Conservation (phyloP, 345 rosid genomes). For the Conringia planisiliqua region DNA sequence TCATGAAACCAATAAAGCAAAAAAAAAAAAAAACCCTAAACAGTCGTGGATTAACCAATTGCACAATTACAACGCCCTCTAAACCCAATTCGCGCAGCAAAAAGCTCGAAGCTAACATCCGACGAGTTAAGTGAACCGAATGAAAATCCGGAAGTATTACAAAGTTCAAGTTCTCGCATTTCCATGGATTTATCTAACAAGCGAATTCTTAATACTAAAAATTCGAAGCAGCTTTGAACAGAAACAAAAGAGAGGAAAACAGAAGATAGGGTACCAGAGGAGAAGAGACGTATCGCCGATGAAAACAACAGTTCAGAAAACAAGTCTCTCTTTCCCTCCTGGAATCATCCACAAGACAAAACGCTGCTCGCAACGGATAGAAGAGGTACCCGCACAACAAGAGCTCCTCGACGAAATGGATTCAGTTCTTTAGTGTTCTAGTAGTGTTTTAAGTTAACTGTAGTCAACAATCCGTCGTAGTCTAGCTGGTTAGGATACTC, state of each 20-base stretch:
- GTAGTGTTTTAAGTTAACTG: rapidly evolving
- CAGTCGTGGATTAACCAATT: neutral
- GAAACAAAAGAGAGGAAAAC: neutral
- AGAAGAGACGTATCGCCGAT: conserved; percentile 20
- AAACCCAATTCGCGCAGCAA: neutral
- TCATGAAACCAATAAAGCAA: neutral
- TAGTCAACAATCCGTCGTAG: conserved; percentile 30
- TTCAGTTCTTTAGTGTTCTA: neutral
- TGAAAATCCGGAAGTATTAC: neutral
- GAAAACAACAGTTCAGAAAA: neutral
- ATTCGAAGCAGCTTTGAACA: neutral
- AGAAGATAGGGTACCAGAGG: conserved; percentile 17
- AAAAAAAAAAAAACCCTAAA: neutral
- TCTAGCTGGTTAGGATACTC: conserved; percentile 70
- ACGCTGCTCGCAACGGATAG: conserved; percentile 31
- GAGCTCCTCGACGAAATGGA: neutral
- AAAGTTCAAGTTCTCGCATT: neutral
- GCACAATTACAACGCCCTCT: neutral
- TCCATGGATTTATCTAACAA: conserved; percentile 12
- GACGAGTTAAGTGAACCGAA: neutral
- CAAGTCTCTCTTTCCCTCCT: conserved; percentile 1
- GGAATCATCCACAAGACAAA: conserved; percentile 17
- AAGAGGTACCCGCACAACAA: neutral
- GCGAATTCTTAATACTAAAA: neutral
- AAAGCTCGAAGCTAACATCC: neutral